Percentiles rank a stretch among this genome's conserved stretches.
Conservation (phyloP, 2,329 filamentous ascomycete species). For the Colletotrichum plurivorum region DNA sequence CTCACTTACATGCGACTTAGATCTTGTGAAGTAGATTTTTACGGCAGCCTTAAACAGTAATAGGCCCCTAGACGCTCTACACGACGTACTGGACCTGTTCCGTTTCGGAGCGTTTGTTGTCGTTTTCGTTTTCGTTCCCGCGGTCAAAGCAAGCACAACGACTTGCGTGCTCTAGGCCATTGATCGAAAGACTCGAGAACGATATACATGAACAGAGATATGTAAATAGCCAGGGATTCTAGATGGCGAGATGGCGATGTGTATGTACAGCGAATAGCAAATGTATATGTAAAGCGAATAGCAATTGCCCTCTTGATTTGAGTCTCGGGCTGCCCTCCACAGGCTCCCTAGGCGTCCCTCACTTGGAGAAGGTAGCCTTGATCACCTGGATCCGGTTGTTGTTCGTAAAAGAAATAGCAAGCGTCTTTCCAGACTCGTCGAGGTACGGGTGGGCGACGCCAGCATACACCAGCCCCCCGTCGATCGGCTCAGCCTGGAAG, state of each 20-base stretch:
- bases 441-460: constrained; percentile 55
- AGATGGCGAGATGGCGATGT: too few species aligned
- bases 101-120: background rate
- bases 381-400: constrained; percentile 56
- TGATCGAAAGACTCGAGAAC: too few species aligned
- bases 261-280: background rate
- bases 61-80: too few species aligned
- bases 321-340: background rate
- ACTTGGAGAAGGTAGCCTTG: constrained; percentile 46
- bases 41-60: too few species aligned
- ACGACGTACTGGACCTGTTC: too few species aligned
- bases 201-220: too few species aligned
- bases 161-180: background rate
- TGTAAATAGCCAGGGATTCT: too few species aligned
- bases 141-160: background rate
- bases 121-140: constrained; percentile 23
- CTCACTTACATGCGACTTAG: background rate
- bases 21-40: background rate
- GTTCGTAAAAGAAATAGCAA: constrained; percentile 57
- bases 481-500: constrained; percentile 51
- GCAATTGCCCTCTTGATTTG: accelerated
- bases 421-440: constrained; percentile 51
- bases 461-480: constrained; percentile 52
- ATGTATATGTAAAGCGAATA: too few species aligned
- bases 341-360: background rate